Conservation (phyloP, 345 rosid species). For the Syzygium grande region DNA sequence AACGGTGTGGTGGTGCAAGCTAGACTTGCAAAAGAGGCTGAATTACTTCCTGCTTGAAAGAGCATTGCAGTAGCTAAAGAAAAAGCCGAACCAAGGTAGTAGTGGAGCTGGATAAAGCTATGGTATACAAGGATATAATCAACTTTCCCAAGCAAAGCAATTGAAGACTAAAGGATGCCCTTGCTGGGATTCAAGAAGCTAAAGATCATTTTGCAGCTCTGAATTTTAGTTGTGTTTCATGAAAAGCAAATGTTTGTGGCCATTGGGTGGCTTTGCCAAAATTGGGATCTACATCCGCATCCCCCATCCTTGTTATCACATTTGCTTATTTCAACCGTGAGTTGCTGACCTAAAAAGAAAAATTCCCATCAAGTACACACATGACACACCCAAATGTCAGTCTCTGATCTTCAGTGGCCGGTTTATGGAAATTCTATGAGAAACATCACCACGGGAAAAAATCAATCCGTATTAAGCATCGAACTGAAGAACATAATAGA, state of each 20-base stretch:
- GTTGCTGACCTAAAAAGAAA: accelerated
- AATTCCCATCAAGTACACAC: accelerated
- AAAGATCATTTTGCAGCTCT: not conserved
- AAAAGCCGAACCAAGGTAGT: not conserved
- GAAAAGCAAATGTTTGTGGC: not conserved
- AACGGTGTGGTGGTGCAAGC: not conserved
- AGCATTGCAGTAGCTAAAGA: not conserved
- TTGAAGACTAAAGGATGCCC: not conserved
- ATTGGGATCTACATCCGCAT: not conserved
- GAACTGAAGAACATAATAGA: too few relatives aligned
- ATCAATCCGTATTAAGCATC: too few relatives aligned
- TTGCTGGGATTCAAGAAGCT: not conserved
- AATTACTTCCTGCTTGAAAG: not conserved
- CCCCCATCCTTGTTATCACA: not conserved
- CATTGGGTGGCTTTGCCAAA: not conserved
- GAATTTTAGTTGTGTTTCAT: not conserved
- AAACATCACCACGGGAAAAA: not conserved
- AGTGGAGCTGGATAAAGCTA: not conserved
- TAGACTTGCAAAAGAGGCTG: not conserved
- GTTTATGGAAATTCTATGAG: not conserved
- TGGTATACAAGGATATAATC: not conserved
- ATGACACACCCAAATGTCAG: not conserved
- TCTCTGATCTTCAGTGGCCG: not conserved
- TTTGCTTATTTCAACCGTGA: not conserved
- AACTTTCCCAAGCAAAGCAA: accelerated